Base-by-base conservation (phyloP, 1,139 yeast species). In the Scheffersomyces illinoinensis region DNA sequence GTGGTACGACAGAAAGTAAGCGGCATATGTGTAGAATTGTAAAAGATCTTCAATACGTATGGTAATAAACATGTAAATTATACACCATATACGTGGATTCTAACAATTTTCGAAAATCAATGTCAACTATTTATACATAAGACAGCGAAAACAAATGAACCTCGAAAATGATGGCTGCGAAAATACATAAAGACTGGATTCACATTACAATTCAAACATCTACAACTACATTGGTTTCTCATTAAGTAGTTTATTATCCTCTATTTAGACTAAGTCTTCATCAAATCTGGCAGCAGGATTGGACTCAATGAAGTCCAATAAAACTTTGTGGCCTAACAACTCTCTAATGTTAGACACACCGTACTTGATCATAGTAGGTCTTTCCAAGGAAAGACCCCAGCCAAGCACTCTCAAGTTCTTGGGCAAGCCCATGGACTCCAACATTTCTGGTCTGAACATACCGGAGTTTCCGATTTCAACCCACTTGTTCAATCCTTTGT, bases 401-500 rank as follows among this genome's bases (percentile, higher is more conserved):
- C 99, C 99, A 67, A 93, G 85, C 43, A 95, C 98, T 75, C 98
- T 85, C 81, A 96, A 78, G 74, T 92, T 90, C 81, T 89, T 89
- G 62, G 99, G 99, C 71, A 96, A 85, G 47, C 99, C 99, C 98
- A 95, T 93, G 54, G 97, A 81, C 78, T 93, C 97, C 75, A 96
- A 85, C 99, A 96, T 96, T 78, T 96, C 99, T 24, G 99, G 99
- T 79, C 99, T 88, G 84, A 96, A 96, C 97, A 96, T 90, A 76
- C 99, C 99, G 24, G 98, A 92, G 83, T 96, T 96, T 76, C 99
- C 99, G 71, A 96, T 93, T 82, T 96, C 99, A 63, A 96, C 99
- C 99, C 99, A 96, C 76, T 93, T 95, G 70, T 85, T 89, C 69
- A 96, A 85, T 54, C 97, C 98, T 69, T 88, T 88, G 78, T 96